Conservation (phyloP, 192 early-diverging fungal species). For the Paraglomus occultum region DNA sequence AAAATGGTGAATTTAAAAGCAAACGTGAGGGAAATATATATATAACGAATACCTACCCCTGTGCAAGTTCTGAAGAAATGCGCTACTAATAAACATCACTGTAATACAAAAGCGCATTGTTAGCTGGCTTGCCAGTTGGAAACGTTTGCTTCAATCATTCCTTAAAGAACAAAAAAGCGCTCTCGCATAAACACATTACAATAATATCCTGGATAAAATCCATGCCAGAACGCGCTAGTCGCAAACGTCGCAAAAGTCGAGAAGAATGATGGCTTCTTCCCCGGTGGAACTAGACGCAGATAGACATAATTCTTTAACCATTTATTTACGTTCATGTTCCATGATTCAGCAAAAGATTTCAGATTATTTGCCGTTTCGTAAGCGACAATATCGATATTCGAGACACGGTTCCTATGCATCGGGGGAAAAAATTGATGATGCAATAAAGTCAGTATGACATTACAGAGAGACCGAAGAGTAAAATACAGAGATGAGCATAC, state of each 20-base stretch:
- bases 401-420: slow-evolving; percentile 43
- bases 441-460: slow-evolving; percentile 5
- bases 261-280: slow-evolving; percentile 49
- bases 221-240: slow-evolving; percentile 93
- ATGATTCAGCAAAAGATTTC: slow-evolving; percentile 72
- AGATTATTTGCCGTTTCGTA: slow-evolving; percentile 79
- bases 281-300: slow-evolving; percentile 53
- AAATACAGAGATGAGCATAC: slow-evolving; percentile 40
- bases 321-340: slow-evolving; percentile 88
- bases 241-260: slow-evolving; percentile 78
- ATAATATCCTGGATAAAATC: slow-evolving; percentile 88
- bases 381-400: slow-evolving; percentile 71
- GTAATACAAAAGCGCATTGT: slow-evolving; percentile 14
- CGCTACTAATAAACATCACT: slow-evolving; percentile 63
- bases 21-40: slow-evolving; percentile 34
- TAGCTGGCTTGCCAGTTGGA: slow-evolving; percentile 19
- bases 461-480: background rate
- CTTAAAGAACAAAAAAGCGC: slow-evolving; percentile 36
- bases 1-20: background rate
- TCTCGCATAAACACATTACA: slow-evolving; percentile 30
- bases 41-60: slow-evolving; percentile 43
- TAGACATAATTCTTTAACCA: slow-evolving; percentile 92
- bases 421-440: background rate
- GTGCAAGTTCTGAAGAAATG: slow-evolving; percentile 54
- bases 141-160: slow-evolving; percentile 25